phyloP scores from a whole-genome alignment of 2,329 filamentous ascomycete genomes.

The Penicillium oxalicum region DNA sequence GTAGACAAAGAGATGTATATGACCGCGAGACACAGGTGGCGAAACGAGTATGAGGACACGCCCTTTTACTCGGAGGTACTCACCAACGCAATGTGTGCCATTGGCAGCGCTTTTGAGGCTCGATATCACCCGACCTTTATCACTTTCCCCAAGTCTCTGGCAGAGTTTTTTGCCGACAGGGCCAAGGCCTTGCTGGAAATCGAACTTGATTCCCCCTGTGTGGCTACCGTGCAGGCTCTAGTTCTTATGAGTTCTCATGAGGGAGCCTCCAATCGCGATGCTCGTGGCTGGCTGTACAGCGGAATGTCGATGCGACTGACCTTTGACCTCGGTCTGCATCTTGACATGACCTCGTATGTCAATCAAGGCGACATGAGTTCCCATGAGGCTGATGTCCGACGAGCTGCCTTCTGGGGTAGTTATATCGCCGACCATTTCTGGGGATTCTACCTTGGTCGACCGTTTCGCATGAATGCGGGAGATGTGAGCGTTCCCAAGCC shows the following conservation, averaged over 20 bases:
- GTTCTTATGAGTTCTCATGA: conserved; percentile 43
- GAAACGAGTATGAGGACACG: conserved; percentile 35
- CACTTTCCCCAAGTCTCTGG: conserved; percentile 32
- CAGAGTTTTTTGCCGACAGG: conserved; percentile 38
- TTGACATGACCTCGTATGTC: conserved; percentile 39
- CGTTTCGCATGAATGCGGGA: conserved; percentile 38
- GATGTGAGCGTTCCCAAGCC: conserved; percentile 40
- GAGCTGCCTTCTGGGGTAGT: conserved; percentile 40
- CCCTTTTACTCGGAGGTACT: conserved; percentile 38
- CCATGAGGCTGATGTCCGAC: conserved; percentile 37
- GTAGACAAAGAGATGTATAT: conserved; percentile 42
- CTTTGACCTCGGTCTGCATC: conserved; percentile 42
- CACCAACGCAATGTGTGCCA: conserved; percentile 40
- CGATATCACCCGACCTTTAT: conserved; percentile 41
- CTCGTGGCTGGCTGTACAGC: conserved; percentile 45
- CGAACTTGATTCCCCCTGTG: conserved; percentile 43
- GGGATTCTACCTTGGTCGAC: conserved; percentile 41
- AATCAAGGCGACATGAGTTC: conserved; percentile 35
- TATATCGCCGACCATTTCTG: conserved; percentile 41
- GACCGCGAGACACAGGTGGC: conserved; percentile 31
- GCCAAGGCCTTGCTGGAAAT: conserved; percentile 44
- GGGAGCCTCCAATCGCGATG: conserved; percentile 40
- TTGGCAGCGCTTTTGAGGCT: conserved; percentile 41
- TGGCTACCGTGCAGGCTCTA: conserved; percentile 46
- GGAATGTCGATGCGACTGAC: conserved; percentile 34